Evolutionary conservation across 108 stramenopile genomes (phyloP), one percentile per base, ranked within the genome.

Genomic region (Nitzschia putrida): DNA sequence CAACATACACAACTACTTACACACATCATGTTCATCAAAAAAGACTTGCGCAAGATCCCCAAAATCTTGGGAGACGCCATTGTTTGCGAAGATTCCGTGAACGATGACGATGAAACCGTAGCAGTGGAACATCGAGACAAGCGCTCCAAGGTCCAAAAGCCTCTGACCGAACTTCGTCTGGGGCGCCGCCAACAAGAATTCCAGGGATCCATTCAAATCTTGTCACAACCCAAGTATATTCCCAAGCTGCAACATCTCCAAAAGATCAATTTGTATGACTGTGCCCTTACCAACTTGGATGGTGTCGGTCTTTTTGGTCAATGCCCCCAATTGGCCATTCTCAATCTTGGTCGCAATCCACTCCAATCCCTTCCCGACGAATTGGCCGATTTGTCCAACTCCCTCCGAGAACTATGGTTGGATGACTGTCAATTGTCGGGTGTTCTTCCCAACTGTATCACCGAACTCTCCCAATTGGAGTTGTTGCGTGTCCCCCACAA

Each of bases 281-380:
- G 87, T 53, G 68, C 77, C 8, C 72, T 88, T 23, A 53, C 44
- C 42, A 66, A 73, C 42, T 55, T 85, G 41, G 54, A 52, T 10
- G 77, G 70, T 10, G 64, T 87, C 7, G 76, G 79, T 14, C 53
- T 77, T 41, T 26, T 79, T 21, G 57, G 22, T 7, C 47, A 68
- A 11, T 69, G 72, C 40, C 83, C 84, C 12, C 74, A 70, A 14
- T 52, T 88, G 40, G 68, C 78, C 47, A 79, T 67, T 29, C 57
- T 88, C 8, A 81, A 88, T 72, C 56, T 88, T n/a, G 87, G 87
- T 51, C 63, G 84, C 0, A 88, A 88, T 74, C 87, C 87, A 7
- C 24, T 82, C 5, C 55, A 60, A 26, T 38, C 59, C 12, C 64
- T 84, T 1, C 83, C 83, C 9, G 76, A 73, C 23, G 83, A 84